phyloP scores from a whole-genome alignment of 1,284 basidiomycete genomes.

The Taiwanofungus camphoratus region DNA sequence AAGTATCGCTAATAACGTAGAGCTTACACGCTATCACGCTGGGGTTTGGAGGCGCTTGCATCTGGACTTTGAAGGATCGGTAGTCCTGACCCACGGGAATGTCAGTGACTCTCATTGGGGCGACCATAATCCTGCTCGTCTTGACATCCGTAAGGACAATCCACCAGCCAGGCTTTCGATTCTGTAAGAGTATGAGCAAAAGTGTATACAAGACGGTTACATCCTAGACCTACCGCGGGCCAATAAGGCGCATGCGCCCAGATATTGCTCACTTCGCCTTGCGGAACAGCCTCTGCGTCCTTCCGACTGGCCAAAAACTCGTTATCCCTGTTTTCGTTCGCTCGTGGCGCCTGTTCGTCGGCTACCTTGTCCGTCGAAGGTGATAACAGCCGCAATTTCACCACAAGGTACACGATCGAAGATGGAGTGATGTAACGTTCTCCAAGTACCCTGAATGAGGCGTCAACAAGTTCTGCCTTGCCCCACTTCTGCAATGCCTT shows the following conservation, averaged over 20 bases:
- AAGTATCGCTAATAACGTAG: slow-evolving; percentile 83
- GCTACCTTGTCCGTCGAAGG: slow-evolving; percentile 39
- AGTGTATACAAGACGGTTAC: background rate
- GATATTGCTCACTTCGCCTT: slow-evolving; percentile 39
- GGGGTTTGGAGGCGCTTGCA: slow-evolving; percentile 87
- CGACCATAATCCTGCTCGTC: slow-evolving; percentile 84
- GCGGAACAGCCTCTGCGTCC: slow-evolving; percentile 54
- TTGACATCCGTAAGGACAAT: slow-evolving; percentile 90
- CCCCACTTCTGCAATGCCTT: slow-evolving; percentile 76
- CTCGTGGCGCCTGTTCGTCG: slow-evolving; percentile 39
- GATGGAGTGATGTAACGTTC: slow-evolving; percentile 87
- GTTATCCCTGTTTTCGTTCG: slow-evolving; percentile 57
- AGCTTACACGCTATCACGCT: slow-evolving; percentile 90
- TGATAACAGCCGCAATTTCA: slow-evolving; percentile 73
- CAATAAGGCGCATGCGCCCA: slow-evolving; percentile 89
- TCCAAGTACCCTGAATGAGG: slow-evolving; percentile 89
- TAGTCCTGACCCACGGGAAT: slow-evolving; percentile 73
- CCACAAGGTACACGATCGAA: slow-evolving; percentile 83
- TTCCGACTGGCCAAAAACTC: slow-evolving; percentile 62
- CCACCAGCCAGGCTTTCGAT: slow-evolving; percentile 88
- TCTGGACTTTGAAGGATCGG: slow-evolving; percentile 85
- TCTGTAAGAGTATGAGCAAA: slow-evolving; percentile 33
- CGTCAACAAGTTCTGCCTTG: slow-evolving; percentile 77
- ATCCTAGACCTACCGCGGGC: slow-evolving; percentile 78
- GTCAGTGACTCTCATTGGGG: slow-evolving; percentile 81